Conservation (phyloP, 257 asterid species). For the Solanum verrucosum region DNA sequence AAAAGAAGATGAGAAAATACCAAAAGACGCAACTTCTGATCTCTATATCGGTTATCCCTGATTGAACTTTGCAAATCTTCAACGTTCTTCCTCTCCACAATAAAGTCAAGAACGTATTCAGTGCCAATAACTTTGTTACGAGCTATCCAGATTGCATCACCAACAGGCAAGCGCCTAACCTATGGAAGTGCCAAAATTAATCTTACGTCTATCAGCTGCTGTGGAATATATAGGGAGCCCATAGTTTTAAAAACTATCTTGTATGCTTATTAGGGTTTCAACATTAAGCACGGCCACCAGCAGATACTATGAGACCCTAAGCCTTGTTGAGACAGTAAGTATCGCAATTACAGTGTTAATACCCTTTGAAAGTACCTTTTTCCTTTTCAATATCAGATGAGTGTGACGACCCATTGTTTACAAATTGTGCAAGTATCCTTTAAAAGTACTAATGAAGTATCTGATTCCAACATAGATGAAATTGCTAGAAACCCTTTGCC, state of each 20-base stretch:
- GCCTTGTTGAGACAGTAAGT: not conserved
- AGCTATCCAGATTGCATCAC: constrained; percentile 96
- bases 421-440: not conserved
- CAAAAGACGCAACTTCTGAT: constrained; percentile 90
- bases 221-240: not conserved
- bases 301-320: not conserved
- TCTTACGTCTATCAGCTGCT: not conserved
- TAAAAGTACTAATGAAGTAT: not conserved
- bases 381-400: not conserved
- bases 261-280: not conserved
- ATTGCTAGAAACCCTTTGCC: not conserved
- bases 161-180: constrained; percentile 92
- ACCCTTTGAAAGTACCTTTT: not conserved
- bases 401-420: not conserved
- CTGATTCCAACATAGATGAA: not conserved
- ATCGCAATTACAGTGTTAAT: not conserved
- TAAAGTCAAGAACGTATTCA: constrained; percentile 91
- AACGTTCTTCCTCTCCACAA: constrained; percentile 95
- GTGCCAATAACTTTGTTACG: constrained; percentile 48
- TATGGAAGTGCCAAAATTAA: constrained; percentile 9
- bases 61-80: constrained; percentile 88
- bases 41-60: constrained; percentile 85
- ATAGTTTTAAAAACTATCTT: not conserved
- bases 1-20: constrained; percentile 28
- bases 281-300: not conserved